Evolutionary conservation across 2,329 filamentous ascomycete genomes (phyloP), one percentile per base, ranked within the genome.

Genomic region (Aphanocladium album): DNA sequence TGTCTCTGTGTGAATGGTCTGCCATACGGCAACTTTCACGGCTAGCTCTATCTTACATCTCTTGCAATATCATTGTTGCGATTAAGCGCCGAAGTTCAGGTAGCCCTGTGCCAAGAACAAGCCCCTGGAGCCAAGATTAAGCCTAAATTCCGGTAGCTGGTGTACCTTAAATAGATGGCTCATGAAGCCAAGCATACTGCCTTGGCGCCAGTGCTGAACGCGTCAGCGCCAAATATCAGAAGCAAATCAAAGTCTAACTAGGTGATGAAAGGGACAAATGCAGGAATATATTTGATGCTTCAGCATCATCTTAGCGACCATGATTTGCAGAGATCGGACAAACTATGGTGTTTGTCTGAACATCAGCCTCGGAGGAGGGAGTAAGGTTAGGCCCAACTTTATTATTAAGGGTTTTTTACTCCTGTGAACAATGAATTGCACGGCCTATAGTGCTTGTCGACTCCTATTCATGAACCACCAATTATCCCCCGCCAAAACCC

Each of bases 61-160:
- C 45, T 30, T 41, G 27, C 16, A 21, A 39, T 14, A 19, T 39
- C 9, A 6, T n/a, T 30, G 21, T 21, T 19, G 11, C n/a, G 14
- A 12, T 50, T 51, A 51, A 50, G 23, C 46, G 46, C 46, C 46
- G 35, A 30, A 17, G 30, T 47, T 19, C 21, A 16, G 43, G 23
- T 33, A 43, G 35, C 46, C 46, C 46, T 50, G 21, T 25, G 56
- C 56, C 56, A 58, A 58, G 56, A 16, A 17, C 6, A 12, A 5
- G 17, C 56, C 56, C 55, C 39, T 46, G 11, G 19, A 58, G 56
- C 56, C 56, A 58, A 58, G 46, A 58, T 51, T n/a, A 51, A 33
- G 33, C 25, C 33, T 35, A 50, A 50, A 58, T 43, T 58, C 23
- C 25, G n/a, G 11, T 25, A 23, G 25, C n/a, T 27, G 41, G 7